These are phyloP conservation scores for Pythium aphanidermatum DNA, from an alignment of 352 stramenopile genomes.

Conservation along the genomic window DNA sequence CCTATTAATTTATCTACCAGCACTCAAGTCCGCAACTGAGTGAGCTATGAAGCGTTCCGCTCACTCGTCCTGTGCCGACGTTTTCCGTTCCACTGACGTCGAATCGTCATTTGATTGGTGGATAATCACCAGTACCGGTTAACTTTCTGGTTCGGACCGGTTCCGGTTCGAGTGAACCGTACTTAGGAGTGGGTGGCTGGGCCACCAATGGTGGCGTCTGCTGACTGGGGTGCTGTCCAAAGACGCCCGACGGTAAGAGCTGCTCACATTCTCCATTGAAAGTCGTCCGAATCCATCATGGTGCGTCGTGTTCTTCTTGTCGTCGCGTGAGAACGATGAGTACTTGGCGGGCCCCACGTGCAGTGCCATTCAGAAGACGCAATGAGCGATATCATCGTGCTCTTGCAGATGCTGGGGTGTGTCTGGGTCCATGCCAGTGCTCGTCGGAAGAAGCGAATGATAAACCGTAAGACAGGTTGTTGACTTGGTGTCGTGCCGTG, in stretches of 20 bases:
- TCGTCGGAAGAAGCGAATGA: no score
- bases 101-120: slow-evolving; percentile 7
- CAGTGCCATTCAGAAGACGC: no score
- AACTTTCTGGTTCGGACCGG: background rate
- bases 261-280: slow-evolving; percentile 65
- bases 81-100: background rate
- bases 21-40: no score
- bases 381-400: no score
- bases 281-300: slow-evolving; percentile 86
- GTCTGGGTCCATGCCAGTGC: no score
- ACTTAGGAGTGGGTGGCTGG: slow-evolving; percentile 20
- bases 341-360: background rate
- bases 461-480: no score
- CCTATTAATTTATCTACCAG: background rate
- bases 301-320: slow-evolving; percentile 27
- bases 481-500: background rate
- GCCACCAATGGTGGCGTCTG: background rate
- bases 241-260: background rate
- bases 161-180: slow-evolving; percentile 9
- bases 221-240: background rate
- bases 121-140: slow-evolving; percentile 1
- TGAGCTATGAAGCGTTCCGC: no score
- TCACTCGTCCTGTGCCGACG: no score
- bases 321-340: background rate
- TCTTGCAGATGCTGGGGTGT: no score